Percentiles rank a stretch among this genome's conserved stretches.
These are phyloP conservation scores for Magnusiomyces suaveolens DNA, from an alignment of 1,139 yeast genomes.

Conservation along the genomic window DNA sequence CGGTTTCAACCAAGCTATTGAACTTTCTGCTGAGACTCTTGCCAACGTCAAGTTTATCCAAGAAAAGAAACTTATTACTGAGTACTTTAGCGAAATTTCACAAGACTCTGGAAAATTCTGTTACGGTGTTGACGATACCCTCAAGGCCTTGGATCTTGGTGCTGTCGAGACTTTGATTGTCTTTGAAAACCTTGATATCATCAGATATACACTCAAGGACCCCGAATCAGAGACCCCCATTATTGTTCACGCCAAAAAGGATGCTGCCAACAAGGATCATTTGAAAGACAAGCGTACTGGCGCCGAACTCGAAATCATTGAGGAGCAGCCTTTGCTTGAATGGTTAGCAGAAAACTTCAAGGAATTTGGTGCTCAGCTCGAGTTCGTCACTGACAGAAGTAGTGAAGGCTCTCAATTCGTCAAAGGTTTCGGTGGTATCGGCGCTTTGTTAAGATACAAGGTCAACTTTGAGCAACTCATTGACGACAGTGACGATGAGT, in stretches of 20 bases:
- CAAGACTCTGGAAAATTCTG: slow-evolving; percentile 96
- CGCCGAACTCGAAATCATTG: slow-evolving; percentile 74
- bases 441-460: slow-evolving; percentile 90
- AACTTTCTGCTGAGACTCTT: slow-evolving; percentile 89
- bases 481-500: slow-evolving; percentile 85
- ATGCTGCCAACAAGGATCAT: slow-evolving; percentile 49
- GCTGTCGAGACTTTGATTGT: slow-evolving; percentile 90
- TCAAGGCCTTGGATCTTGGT: slow-evolving; percentile 92
- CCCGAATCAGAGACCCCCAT: slow-evolving; percentile 64
- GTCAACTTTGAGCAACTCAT: slow-evolving; percentile 91
- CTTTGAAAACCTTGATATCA: slow-evolving; percentile 76
- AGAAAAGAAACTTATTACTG: slow-evolving; percentile 88
- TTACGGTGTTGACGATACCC: slow-evolving; percentile 92
- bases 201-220: slow-evolving; percentile 79
- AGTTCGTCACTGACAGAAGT: slow-evolving; percentile 91
- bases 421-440: slow-evolving; percentile 97
- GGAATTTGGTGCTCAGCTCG: slow-evolving; percentile 87
- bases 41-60: slow-evolving; percentile 95
- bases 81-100: slow-evolving; percentile 91
- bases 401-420: slow-evolving; percentile 98
- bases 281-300: slow-evolving; percentile 78
- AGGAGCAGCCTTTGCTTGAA: slow-evolving; percentile 78
- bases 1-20: slow-evolving; percentile 98
- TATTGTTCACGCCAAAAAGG: slow-evolving; percentile 62
- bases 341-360: slow-evolving; percentile 97